Conservation (phyloP, 2,329 filamentous ascomycete species). For the Alternaria triticina region DNA sequence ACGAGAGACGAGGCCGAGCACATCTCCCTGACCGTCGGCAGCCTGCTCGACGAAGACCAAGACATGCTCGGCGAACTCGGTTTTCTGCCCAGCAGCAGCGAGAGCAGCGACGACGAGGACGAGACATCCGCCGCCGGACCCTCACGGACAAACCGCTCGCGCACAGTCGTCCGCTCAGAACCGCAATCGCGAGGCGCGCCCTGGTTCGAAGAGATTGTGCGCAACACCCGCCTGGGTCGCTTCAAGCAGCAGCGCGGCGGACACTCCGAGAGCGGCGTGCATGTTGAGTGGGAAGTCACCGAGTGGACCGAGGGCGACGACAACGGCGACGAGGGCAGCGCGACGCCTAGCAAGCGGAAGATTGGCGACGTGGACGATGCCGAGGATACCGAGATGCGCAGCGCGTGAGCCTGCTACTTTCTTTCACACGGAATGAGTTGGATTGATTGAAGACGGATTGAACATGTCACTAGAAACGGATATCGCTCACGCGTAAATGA, state of each 20-base stretch:
- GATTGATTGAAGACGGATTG: not conserved
- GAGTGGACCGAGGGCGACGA: conserved; percentile 63
- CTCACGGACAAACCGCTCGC: conserved; percentile 15
- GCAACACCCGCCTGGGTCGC: conserved; percentile 74
- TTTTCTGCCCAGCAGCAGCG: conserved; percentile 61
- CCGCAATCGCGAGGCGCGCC: conserved; percentile 65
- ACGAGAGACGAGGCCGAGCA: conserved; percentile 74
- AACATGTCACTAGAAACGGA: conserved; percentile 24
- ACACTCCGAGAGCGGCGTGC: conserved; percentile 68
- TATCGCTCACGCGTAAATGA: conserved; percentile 36
- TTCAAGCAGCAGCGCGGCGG: conserved; percentile 68
- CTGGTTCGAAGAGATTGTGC: conserved; percentile 85
- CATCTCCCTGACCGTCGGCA: conserved; percentile 83
- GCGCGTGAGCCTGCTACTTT: conserved; percentile 15
- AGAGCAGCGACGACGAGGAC: conserved; percentile 34
- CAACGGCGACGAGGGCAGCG: conserved; percentile 42
- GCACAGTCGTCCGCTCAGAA: conserved; percentile 23
- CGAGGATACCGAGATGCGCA: conserved; percentile 44
- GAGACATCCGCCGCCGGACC: conserved; percentile 27
- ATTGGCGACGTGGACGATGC: conserved; percentile 36
- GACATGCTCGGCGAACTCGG: conserved; percentile 75
- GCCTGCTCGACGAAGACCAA: conserved; percentile 73
- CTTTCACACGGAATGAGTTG: conserved; percentile 2
- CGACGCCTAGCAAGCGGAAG: conserved; percentile 44
- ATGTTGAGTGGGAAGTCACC: conserved; percentile 82